Evolutionary conservation across 2,329 filamentous ascomycete species (phyloP).

Genomic region (Cladosporium sphaerospermum): DNA sequence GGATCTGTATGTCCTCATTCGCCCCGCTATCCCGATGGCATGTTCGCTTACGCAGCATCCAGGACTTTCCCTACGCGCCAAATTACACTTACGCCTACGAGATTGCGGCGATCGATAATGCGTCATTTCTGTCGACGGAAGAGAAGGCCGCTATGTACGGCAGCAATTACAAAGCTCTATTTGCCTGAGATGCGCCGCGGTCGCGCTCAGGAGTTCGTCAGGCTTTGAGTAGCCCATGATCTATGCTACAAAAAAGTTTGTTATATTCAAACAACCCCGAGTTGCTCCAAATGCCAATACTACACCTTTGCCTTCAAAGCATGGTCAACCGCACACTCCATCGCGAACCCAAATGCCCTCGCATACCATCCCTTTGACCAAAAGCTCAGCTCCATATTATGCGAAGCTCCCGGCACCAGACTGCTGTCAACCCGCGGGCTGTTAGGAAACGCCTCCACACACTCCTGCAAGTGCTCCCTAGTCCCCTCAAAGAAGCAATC

Average conservation of each 20-base stretch:
- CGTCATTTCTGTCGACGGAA: conserved; percentile 4
- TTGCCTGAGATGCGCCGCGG: neutral
- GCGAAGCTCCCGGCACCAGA: neutral
- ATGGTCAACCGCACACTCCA: conserved; percentile 2
- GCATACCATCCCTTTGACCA: conserved; percentile 9
- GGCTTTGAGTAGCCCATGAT: too few relatives aligned
- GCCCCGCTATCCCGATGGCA: neutral
- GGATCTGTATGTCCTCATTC: conserved; percentile 27
- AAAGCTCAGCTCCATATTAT: conserved; percentile 5
- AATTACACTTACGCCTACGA: conserved; percentile 3
- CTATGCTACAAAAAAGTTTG: too few relatives aligned
- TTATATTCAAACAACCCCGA: too few relatives aligned
- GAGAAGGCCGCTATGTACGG: conserved; percentile 11
- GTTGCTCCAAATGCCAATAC: too few relatives aligned
- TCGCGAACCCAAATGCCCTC: conserved; percentile 1
- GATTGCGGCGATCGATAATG: conserved; percentile 12
- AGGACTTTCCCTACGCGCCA: conserved; percentile 15
- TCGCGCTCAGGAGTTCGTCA: too few relatives aligned
- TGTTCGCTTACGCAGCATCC: neutral
- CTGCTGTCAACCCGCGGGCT: conserved; percentile 1
- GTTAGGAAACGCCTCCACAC: neutral
- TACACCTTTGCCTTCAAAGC: too few relatives aligned
- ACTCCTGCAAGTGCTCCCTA: neutral
- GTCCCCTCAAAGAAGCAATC: conserved; percentile 1
- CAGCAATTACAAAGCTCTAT: conserved; percentile 3